Percentiles rank a stretch among this genome's conserved stretches.
These are phyloP conservation scores for Filobasidium floriforme DNA, from an alignment of 768 basidiomycete species.

Conservation along the genomic window DNA sequence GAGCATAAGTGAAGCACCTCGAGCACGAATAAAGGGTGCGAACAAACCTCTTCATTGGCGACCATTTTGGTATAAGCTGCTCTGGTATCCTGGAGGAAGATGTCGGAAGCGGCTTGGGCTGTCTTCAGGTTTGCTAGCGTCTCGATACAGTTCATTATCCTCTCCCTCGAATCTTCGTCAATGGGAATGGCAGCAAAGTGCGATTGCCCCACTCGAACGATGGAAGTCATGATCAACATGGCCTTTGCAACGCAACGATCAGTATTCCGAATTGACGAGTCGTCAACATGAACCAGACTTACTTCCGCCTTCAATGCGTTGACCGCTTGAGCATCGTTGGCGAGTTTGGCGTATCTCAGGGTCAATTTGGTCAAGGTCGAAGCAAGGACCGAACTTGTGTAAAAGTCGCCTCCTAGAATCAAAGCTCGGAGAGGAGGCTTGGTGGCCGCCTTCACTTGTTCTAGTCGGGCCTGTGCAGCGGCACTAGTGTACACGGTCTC, in stretches of 20 bases:
- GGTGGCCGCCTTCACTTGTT: constrained; percentile 73
- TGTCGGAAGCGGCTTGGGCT: constrained; percentile 57
- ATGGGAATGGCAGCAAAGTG: constrained; percentile 91
- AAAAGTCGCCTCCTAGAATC: constrained; percentile 92
- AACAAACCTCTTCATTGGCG: constrained; percentile 73
- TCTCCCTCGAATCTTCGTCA: constrained; percentile 94
- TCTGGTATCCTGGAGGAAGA: constrained; percentile 66
- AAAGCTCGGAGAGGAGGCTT: constrained; percentile 91
- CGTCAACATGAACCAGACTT: constrained; percentile 24
- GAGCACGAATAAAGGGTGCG: too few species aligned
- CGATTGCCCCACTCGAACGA: constrained; percentile 94
- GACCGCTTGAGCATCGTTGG: constrained; percentile 51
- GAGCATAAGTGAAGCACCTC: constrained; percentile 23
- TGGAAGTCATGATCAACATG: constrained; percentile 96
- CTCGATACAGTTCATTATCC: constrained; percentile 91
- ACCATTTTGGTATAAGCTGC: constrained; percentile 91
- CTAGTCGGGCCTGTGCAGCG: constrained; percentile 54
- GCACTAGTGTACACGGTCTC: constrained; percentile 73
- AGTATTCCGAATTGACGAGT: neutral
- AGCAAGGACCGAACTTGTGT: constrained; percentile 85
- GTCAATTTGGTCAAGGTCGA: constrained; percentile 84
- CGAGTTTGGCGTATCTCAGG: constrained; percentile 58
- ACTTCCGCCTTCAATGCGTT: constrained; percentile 85
- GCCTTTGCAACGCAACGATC: constrained; percentile 50
- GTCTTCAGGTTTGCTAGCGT: constrained; percentile 71